These are phyloP conservation scores for Pestalotiopsis sp. DNA, from an alignment of 2,329 filamentous ascomycete species.

Conservation along the genomic window DNA sequence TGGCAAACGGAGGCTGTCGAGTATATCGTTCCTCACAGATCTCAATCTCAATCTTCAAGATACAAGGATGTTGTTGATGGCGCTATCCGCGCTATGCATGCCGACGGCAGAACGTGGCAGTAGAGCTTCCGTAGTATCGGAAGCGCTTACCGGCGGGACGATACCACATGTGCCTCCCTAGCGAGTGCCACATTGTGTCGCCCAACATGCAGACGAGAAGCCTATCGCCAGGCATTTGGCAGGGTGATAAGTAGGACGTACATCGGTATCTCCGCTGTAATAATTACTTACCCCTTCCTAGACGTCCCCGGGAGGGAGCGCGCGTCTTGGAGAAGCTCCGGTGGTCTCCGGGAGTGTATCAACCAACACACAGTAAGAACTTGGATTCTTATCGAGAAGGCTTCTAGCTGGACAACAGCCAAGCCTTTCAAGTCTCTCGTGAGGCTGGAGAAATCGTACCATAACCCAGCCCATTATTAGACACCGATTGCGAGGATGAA, in stretches of 20 bases:
- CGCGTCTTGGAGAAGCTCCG: background rate
- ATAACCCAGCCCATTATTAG: background rate
- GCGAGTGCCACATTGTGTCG: background rate
- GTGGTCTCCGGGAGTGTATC: background rate
- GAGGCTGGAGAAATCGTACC: background rate
- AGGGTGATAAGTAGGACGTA: background rate
- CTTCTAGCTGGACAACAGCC: background rate
- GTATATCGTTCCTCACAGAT: background rate
- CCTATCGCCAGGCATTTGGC: background rate
- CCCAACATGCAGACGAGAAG: background rate
- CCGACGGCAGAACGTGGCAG: background rate
- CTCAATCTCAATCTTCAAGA: background rate
- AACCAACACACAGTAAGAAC: background rate
- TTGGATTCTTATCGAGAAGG: background rate
- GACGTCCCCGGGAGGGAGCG: background rate
- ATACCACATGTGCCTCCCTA: background rate
- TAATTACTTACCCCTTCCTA: background rate
- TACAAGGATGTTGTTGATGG: conserved; percentile 5
- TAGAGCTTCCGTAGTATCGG: background rate
- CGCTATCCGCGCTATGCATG: conserved; percentile 1
- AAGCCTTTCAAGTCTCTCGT: background rate
- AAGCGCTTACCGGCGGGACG: background rate
- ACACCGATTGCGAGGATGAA: background rate
- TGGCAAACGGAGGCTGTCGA: background rate
- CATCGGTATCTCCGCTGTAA: background rate